Base-by-base conservation (phyloP, 2,329 filamentous ascomycete genomes). In the Colletotrichum trifolii region DNA sequence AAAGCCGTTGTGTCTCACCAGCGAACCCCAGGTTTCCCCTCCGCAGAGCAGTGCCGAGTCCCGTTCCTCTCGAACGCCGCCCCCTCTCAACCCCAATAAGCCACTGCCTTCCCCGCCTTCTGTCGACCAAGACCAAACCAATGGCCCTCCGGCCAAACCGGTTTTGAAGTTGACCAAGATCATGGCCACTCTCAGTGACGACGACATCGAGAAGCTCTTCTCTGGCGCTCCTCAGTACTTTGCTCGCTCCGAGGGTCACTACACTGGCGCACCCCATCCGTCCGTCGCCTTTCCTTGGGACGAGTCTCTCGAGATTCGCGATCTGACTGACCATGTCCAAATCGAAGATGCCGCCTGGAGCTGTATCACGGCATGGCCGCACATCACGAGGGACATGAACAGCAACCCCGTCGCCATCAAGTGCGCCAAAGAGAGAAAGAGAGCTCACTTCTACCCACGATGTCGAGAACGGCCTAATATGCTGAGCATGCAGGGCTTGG, bases 161-260 rank as follows among this genome's bases (percentile, higher is more conserved):
- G 75, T 83, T 62, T 74, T 87, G 66, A 85, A 81, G 71, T 76
- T 88, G 43, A 78, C 82, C 66, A 81, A 83, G 73, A 89, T 87
- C 77, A 89, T 89, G 82, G 80, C 86, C 48, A 83, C 83, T 53
- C 79, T 91, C 64, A 83, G 78, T 70, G 82, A 87, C 49, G 78
- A 81, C 45, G 87, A 91, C 69, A 79, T 92, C 55, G 87, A 89
- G 77, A 87, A 88, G 75, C 83, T 92, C 71, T 93, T 92, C 80
- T 91, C 89, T 34, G 90, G 90, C n/a, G 90, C 90, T 47, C 90
- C 90, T 68, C 89, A 91, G 73, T 92, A 90, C 79, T 89, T 88
- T 74, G 84, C 87, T 69, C 83, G 86, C 56, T 84, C 82, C 63
- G 84, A 87, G 70, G 85, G 85, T 43, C 85, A 88, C 74, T 85